These are phyloP conservation scores for Sanghuangporus baumii DNA, from an alignment of 1,284 basidiomycete species.

Conservation along the genomic window DNA sequence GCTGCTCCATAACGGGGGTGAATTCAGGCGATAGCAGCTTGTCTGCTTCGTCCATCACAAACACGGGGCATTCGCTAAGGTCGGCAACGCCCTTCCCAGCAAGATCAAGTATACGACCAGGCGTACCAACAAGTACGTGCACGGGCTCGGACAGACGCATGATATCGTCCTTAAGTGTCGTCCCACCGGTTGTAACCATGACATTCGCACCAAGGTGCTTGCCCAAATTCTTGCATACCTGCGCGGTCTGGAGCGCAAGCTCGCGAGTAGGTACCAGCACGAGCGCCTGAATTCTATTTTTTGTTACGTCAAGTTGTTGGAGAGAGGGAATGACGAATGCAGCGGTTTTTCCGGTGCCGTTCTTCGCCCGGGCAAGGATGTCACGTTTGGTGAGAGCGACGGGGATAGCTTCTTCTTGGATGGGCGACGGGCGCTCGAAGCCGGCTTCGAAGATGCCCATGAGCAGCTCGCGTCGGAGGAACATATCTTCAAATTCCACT, in stretches of 20 bases:
- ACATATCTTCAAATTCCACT: slow-evolving; percentile 82
- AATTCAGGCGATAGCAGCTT: slow-evolving; percentile 98
- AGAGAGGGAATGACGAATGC: slow-evolving; percentile 97
- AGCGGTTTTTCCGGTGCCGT: slow-evolving; percentile 93
- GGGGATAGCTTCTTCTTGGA: slow-evolving; percentile 97
- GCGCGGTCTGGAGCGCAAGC: slow-evolving; percentile 92
- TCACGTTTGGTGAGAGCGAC: slow-evolving; percentile 85
- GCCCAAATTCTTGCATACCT: slow-evolving; percentile 95
- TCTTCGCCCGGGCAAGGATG: slow-evolving; percentile 88
- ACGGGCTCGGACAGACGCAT: slow-evolving; percentile 87
- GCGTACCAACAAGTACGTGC: slow-evolving; percentile 95
- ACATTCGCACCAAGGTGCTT: slow-evolving; percentile 95
- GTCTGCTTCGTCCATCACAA: slow-evolving; percentile 99
- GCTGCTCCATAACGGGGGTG: slow-evolving; percentile 96
- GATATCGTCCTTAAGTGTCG: slow-evolving; percentile 97
- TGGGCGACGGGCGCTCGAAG: slow-evolving; percentile 94
- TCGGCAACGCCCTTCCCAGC: slow-evolving; percentile 93
- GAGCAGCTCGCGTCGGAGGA: slow-evolving; percentile 57
- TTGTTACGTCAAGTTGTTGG: slow-evolving; percentile 84
- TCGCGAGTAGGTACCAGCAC: slow-evolving; percentile 94
- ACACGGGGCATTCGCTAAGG: slow-evolving; percentile 90
- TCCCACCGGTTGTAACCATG: slow-evolving; percentile 99
- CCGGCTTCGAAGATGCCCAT: slow-evolving; percentile 94
- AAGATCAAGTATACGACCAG: slow-evolving; percentile 93
- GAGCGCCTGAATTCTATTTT: slow-evolving; percentile 91